Percentiles rank a stretch among this genome's conserved stretches.
Evolutionary conservation across 140 eudicot species (phyloP).

Genomic region (Bidens hawaiensis): DNA sequence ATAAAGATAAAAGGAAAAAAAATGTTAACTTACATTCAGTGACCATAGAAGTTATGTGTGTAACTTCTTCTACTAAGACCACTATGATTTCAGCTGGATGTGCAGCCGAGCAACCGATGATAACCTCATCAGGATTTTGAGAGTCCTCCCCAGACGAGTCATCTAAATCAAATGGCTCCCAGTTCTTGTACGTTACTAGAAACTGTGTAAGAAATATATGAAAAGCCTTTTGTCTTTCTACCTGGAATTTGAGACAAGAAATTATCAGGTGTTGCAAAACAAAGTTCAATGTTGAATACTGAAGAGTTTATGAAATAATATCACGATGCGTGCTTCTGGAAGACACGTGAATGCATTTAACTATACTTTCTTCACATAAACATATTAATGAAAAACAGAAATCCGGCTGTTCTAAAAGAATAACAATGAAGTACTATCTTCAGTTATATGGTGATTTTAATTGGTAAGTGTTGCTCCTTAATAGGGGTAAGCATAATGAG

Average conservation of each 20-base stretch:
- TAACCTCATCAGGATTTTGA: slow-evolving; percentile 40
- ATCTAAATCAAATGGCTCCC: slow-evolving; percentile 66
- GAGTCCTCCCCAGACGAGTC: slow-evolving; percentile 31
- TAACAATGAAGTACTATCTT: slow-evolving; percentile 4
- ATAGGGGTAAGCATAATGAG: not conserved
- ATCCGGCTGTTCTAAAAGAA: not conserved
- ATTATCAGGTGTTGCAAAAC: not conserved
- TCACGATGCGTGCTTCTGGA: slow-evolving; percentile 10
- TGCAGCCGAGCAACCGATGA: slow-evolving; percentile 77
- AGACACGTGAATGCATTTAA: not conserved
- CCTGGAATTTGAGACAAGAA: slow-evolving; percentile 41
- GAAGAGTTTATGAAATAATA: slow-evolving; percentile 1
- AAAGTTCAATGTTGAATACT: not conserved
- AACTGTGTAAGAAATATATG: slow-evolving; percentile 82
- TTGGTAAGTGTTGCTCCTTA: not conserved
- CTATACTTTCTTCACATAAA: not conserved
- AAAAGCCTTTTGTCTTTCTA: slow-evolving; percentile 59
- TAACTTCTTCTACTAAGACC: slow-evolving; percentile 57
- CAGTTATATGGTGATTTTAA: not conserved
- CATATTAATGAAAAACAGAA: slow-evolving; percentile 1
- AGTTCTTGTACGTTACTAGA: slow-evolving; percentile 56
- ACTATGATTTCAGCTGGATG: slow-evolving; percentile 84
- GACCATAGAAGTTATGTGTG: slow-evolving; percentile 49
- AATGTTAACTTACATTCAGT: slow-evolving; percentile 63
- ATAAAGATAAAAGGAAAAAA: not conserved